Base-by-base conservation (phyloP, 1,284 basidiomycete genomes). In the Tilletia setariae region DNA sequence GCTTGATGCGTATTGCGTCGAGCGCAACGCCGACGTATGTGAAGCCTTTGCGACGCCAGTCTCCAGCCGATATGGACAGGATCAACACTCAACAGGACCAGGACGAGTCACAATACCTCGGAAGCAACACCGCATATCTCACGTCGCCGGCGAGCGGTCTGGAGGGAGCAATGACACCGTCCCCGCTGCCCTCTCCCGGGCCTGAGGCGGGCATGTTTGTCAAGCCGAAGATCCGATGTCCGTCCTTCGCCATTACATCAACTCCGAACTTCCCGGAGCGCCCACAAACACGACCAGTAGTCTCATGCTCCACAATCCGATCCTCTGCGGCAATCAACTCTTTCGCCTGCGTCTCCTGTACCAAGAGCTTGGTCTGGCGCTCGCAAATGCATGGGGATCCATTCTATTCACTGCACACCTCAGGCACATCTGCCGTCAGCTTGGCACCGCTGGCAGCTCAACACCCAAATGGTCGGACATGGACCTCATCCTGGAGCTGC, bases 181-280 rank as follows among this genome's bases (percentile, higher is more conserved):
- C 56, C 11, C 56, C 56, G 30, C 56, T 61, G 1, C 56, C 56
- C n/a, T 61, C 56, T 16, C 56, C 56, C 9, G 56, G 56, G 16
- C 56, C 56, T 2, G 56, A 61, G 32, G 56, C 56, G 56, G 56
- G 56, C 56, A 61, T 61, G 56, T 61, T 61, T 30, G 56, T 61
- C n/a, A n/a, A n/a, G n/a, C n/a, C n/a, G n/a, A n/a, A n/a, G n/a
- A n/a, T n/a, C n/a, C n/a, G n/a, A n/a, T n/a, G n/a, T n/a, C n/a
- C n/a, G n/a, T n/a, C n/a, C n/a, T n/a, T n/a, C n/a, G n/a, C n/a
- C n/a, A n/a, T n/a, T n/a, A n/a, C n/a, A n/a, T n/a, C n/a, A n/a
- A n/a, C n/a, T n/a, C n/a, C n/a, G n/a, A n/a, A n/a, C n/a, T n/a
- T n/a, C n/a, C n/a, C n/a, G n/a, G n/a, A n/a, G n/a, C n/a, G n/a